Evolutionary conservation across 139 green algal species (phyloP), one percentile per base, ranked within the genome.

Genomic region (Astrephomene gubernaculifera): DNA sequence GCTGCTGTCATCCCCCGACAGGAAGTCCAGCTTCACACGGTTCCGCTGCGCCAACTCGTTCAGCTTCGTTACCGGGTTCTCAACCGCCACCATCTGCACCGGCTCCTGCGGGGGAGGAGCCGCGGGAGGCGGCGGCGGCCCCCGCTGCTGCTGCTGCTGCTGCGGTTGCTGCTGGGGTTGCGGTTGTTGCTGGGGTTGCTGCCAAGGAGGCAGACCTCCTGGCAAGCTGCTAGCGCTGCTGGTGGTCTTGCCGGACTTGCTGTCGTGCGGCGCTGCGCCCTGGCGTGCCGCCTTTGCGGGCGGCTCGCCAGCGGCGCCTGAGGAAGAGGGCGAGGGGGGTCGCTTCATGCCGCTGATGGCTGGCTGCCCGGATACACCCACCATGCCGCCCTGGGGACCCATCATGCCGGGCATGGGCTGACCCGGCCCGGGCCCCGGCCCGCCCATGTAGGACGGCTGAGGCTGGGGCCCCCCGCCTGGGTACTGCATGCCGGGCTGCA

Each of bases 41-140:
- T 79, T 68, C 29, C 79, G 79, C 79, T 86, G 79, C 27, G 79
- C 38, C 29, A 78, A 6, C 79, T 86, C 79, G 65, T 86, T 86
- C 45, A 86, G 65, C 45, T 61, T 60, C 5, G 65, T 69, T 1
- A 86, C 49, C 19, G 79, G 65, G 67, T 86, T 86, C 65, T 86
- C 79, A 0, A 79, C 14, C 64, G 52, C 24, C 31, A 85, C 22
- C 41, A 73, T 25, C 25, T 14, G 29, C 52, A 33, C 29, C 60
- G 36, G 5, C 74, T n/a, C 41, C 25, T n/a, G n/a, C 27, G 74
- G 74, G 25, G 74, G 74, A 3, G 74, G 54, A 8, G 25, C 74
- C 24, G 74, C 36, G 2, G 73, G 54, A 29, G 60, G 41, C 29
- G 27, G 41, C 39, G 10, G 25, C 14, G 17, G 44, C 39, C 60